Base-by-base conservation (phyloP, 1,284 basidiomycete species). In the Puccinia novopanici region DNA sequence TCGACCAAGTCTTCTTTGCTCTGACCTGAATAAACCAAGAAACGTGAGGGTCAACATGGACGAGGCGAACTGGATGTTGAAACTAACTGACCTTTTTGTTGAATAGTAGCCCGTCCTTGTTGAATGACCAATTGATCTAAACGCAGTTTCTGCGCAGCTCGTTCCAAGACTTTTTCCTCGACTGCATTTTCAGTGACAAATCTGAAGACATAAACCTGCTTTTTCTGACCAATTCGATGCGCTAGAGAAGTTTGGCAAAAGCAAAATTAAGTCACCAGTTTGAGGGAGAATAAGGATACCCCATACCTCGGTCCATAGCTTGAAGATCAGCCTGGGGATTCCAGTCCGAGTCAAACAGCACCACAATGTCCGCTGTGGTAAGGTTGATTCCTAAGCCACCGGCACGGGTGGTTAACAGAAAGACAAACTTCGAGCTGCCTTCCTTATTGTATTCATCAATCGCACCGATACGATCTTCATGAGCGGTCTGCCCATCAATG, bases 371-470 rank as follows among this genome's bases (percentile, higher is more conserved):
- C 15, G 96, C 97, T 0, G 92, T 91, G 4, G 95, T 97, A 83
- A 99, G 87, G 86, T 99, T 99, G 88, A 99, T 99, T 82, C 97
- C 97, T 68, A 99, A 88, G 75, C 97, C 97, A 83, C 97, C 97
- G n/a, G 97, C 97, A 82, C 97, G 92, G 0, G 97, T 99, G 0
- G 97, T 99, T 9, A 99, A 89, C 78, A 99, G 87, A 89, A 99
- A 99, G 82, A 98, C 92, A 85, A 98, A 99, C 87, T 94, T 98
- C 83, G 98, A 95, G 85, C 92, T 94, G 24, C 89, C 93, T 0
- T 94, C 94, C 82, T 92, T 93, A 87, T 99, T 99, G 88, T 98
- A 99, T 81, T 98, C 95, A 88, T 99, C 97, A 84, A 99, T 99
- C 10, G 94, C 92, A 10, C 90, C 85, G 82, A 98, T 97, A 81